Base-by-base conservation (phyloP, 352 stramenopile species). In the Globisporangium abappressorium region DNA sequence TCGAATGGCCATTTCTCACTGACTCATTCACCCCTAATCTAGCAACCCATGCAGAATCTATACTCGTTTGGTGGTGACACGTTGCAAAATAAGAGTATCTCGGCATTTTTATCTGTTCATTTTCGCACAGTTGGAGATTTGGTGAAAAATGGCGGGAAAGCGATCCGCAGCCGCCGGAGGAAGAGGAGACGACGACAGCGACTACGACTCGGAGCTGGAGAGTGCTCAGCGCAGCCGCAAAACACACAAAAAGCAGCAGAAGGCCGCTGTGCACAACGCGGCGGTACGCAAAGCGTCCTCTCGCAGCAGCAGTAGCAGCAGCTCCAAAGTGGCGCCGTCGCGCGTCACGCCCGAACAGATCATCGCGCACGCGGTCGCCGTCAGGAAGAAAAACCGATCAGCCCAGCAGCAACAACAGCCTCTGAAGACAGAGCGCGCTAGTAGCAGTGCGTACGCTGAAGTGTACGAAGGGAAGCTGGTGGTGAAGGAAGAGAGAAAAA, bases 121-220 rank as follows among this genome's bases (percentile, higher is more conserved):
- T 46, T 61, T 15, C 43, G 4, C 6, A 22, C 20, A 54, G 46
- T 57, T 65, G 18, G 24, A 38, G 24, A 43, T 43, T 57, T 34
- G 11, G 8, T 1, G 28, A 78, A 82, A 82, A 80, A 75, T 85
- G 80, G 76, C 74, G 81, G 78, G 76, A 74, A 89, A 89, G 79
- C 73, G 77, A 55, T 61, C 56, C 63, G 69, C 24, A 66, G 63
- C 56, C 65, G 69, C 24, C 57, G 18, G 18, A 51, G 43, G 43
- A 51, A 22, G 18, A 11, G 43, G 66, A 15, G 64, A 74, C 38
- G 61, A 61, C 33, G 67, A 74, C 62, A 65, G 66, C 68, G 67
- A 64, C 62, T 28, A 34, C 47, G 58, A 70, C 12, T 36, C 6
- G 26, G 43, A 69, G 34, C 20, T 49, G 22, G 54, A 57, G 15